Base-by-base conservation (phyloP, 2,329 filamentous ascomycete species). In the Penicillium sp. region DNA sequence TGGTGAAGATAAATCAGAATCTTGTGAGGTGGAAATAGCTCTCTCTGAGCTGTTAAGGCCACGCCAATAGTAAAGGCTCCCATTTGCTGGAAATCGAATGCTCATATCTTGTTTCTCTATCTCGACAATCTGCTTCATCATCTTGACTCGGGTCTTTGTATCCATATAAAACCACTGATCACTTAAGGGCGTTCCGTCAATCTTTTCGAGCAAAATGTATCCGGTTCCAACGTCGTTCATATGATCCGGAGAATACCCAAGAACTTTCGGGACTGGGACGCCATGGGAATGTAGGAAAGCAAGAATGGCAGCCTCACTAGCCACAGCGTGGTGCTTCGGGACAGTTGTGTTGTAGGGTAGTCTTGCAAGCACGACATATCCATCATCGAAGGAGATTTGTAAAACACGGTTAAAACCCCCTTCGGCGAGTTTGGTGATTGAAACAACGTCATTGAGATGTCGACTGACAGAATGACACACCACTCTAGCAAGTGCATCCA, bases 231-330 rank as follows among this genome's bases (percentile, higher is more conserved):
- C 73, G 52, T 69, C 22, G 49, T 77, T 77, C 16, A 67, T 60
- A 2, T 50, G 52, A 26, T 67, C 69, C 32, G 69, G 42, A 9
- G 69, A 73, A 60, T 74, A 76, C 20, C 60, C 57, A 48, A 71
- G 69, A 18, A 77, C 63, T 50, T 70, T 63, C 0, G 74, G 74
- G n/a, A 76, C 73, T n/a, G 71, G 72, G 52, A 75, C 57, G 5
- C 64, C 61, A 51, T 74, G 57, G 2, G 60, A 61, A 22, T 59
- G 65, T 24, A 77, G 63, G 50, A 72, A 67, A 8, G 68, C 64
- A 31, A 76, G 68, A 7, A 70, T 77, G 13, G 74, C 74, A 37
- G 69, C 73, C 56, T 76, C 72, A 61, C 73, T 76, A 35, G 72
- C 72, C 7, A 71, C 63, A 18, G 70, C 65, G 34, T 67, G 56